These are phyloP conservation scores for Arthrobotrys conoides DNA, from an alignment of 2,329 filamentous ascomycete species.

Conservation along the genomic window DNA sequence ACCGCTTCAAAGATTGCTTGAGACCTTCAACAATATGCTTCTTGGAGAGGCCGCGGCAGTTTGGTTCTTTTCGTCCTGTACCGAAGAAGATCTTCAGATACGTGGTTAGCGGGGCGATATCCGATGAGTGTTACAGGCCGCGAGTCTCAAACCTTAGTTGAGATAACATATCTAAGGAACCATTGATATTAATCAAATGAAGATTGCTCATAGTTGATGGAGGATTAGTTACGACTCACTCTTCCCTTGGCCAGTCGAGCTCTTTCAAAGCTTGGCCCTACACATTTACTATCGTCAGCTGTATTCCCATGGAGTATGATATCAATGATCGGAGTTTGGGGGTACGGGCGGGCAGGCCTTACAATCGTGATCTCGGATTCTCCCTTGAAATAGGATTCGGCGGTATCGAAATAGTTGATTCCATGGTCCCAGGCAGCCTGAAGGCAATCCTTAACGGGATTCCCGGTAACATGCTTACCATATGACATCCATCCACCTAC, in stretches of 20 bases:
- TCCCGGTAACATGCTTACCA: conserved; percentile 63
- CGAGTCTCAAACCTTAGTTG: conserved; percentile 71
- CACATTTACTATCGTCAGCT: conserved; percentile 64
- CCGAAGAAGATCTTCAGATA: conserved; percentile 71
- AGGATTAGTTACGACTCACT: conserved; percentile 68
- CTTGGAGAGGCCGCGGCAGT: conserved; percentile 70
- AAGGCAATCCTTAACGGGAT: conserved; percentile 66
- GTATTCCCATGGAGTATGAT: no score
- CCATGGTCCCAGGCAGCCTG: conserved; percentile 74
- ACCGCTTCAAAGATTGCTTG: conserved; percentile 73
- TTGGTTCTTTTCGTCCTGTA: conserved; percentile 74
- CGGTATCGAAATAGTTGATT: conserved; percentile 76
- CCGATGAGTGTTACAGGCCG: not conserved
- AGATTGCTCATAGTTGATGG: not conserved
- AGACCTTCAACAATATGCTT: conserved; percentile 74
- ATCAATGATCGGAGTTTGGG: no score
- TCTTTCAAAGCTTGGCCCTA: conserved; percentile 73
- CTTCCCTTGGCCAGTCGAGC: conserved; percentile 75
- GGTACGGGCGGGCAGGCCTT: not conserved
- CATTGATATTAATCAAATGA: not conserved
- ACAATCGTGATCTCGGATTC: conserved; percentile 72
- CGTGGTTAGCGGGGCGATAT: conserved; percentile 47
- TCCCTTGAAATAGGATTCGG: conserved; percentile 73
- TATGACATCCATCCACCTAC: conserved; percentile 63
- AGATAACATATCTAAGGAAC: conserved; percentile 70